phyloP scores from a whole-genome alignment of 495 filamentous ascomycete genomes.

The Tuber magnatum region DNA sequence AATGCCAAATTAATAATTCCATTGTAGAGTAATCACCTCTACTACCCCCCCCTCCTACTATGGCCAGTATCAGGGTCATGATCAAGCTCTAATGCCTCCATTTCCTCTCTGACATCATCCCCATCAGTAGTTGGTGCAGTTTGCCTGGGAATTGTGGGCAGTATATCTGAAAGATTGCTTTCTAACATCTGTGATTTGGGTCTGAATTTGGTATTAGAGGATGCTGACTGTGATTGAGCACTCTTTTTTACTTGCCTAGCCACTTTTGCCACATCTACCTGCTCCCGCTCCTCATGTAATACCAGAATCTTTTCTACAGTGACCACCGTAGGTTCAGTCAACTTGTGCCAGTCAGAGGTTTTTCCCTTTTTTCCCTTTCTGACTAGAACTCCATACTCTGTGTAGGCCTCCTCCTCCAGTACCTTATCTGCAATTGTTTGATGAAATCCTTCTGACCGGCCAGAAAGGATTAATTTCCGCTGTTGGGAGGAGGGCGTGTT shows the following conservation, averaged over 20 bases:
- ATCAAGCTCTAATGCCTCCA: neutral
- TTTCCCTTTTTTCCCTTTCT: neutral
- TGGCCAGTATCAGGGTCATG: fast-evolving
- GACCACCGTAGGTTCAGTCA: neutral
- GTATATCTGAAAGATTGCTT: neutral
- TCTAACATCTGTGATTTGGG: neutral
- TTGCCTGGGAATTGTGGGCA: neutral
- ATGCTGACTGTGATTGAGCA: neutral
- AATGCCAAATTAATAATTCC: neutral
- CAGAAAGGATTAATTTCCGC: no score
- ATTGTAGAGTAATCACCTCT: neutral
- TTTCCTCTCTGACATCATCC: neutral
- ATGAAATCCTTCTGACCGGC: no score
- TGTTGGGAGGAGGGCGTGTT: no score
- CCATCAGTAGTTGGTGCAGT: neutral
- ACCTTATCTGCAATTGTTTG: no score
- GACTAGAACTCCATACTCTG: neutral
- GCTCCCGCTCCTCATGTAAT: neutral
- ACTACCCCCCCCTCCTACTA: neutral
- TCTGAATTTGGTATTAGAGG: neutral
- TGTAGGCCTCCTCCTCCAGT: no score
- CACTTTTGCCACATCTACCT: neutral
- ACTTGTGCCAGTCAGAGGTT: neutral
- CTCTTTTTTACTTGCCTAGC: neutral
- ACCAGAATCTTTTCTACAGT: neutral